Evolutionary conservation across 2,329 filamentous ascomycete species (phyloP).

Genomic region (Cytospora schulzeri): DNA sequence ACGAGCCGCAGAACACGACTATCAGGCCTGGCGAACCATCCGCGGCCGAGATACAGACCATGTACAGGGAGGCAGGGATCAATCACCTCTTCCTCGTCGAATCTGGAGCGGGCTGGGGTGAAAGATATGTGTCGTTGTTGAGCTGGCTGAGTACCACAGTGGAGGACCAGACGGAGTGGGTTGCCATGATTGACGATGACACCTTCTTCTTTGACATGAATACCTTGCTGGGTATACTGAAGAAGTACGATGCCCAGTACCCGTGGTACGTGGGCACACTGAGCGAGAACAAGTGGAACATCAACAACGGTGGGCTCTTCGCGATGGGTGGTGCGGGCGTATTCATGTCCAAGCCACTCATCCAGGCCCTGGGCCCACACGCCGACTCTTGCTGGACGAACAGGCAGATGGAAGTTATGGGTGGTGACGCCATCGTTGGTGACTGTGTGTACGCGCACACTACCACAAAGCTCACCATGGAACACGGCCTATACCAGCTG

Average conservation of each 20-base stretch:
- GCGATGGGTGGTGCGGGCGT: slow-evolving; percentile 48
- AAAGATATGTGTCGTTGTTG: slow-evolving; percentile 26
- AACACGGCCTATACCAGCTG: slow-evolving; percentile 45
- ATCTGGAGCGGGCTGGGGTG: slow-evolving; percentile 16
- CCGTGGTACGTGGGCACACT: slow-evolving; percentile 45
- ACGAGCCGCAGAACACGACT: slow-evolving; percentile 26
- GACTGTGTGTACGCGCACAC: slow-evolving; percentile 46
- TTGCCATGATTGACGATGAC: slow-evolving; percentile 47
- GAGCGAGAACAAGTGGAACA: slow-evolving; percentile 44
- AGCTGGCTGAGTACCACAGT: slow-evolving; percentile 17
- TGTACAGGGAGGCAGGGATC: slow-evolving; percentile 21
- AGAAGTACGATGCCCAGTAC: slow-evolving; percentile 41
- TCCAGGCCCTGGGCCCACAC: slow-evolving; percentile 39
- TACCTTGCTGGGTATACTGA: slow-evolving; percentile 39
- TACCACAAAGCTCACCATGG: slow-evolving; percentile 41
- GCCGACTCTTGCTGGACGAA: slow-evolving; percentile 39
- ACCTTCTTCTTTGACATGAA: slow-evolving; percentile 48
- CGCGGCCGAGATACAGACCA: slow-evolving; percentile 14
- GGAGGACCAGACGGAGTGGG: slow-evolving; percentile 39
- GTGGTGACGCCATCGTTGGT: slow-evolving; percentile 43
- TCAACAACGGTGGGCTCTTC: slow-evolving; percentile 45
- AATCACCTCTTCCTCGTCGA: slow-evolving; percentile 20
- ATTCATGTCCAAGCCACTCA: slow-evolving; percentile 45
- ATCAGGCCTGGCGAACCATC: slow-evolving; percentile 22
- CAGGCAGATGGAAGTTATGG: slow-evolving; percentile 31